Percentiles rank a stretch among this genome's conserved stretches.
Conservation (phyloP, 495 filamentous ascomycete genomes). For the Penicillium dipodomyicola region DNA sequence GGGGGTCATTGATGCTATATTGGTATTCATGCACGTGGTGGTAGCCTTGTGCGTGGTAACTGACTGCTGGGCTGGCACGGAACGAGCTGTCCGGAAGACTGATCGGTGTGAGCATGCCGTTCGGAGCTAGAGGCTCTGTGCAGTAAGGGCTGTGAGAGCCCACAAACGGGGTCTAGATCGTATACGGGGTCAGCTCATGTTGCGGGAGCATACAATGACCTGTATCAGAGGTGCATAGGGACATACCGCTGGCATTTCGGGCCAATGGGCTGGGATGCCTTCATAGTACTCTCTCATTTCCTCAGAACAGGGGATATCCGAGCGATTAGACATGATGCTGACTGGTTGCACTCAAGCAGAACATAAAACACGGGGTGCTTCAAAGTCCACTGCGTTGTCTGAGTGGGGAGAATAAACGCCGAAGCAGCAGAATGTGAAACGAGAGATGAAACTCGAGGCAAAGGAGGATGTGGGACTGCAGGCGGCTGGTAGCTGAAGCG, state of each 20-base stretch:
- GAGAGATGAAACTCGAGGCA: slow-evolving; percentile 4
- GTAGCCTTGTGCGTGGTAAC: slow-evolving; percentile 39
- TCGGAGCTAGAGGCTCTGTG: slow-evolving; percentile 30
- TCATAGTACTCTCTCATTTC: slow-evolving; percentile 36
- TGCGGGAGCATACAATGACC: not conserved
- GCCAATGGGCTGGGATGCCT: slow-evolving; percentile 31
- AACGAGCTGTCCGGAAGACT: slow-evolving; percentile 43
- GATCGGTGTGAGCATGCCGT: slow-evolving; percentile 39
- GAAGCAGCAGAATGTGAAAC: slow-evolving; percentile 8
- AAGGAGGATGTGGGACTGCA: slow-evolving; percentile 3
- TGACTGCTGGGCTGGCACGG: slow-evolving; percentile 38
- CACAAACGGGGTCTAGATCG: slow-evolving; percentile 30
- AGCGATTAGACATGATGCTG: slow-evolving; percentile 29
- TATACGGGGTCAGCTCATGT: slow-evolving; percentile 10
- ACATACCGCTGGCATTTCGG: slow-evolving; percentile 37
- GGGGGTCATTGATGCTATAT: slow-evolving; percentile 31
- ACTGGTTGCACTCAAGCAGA: slow-evolving; percentile 19
- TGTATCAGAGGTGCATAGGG: not conserved
- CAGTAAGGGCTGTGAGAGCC: slow-evolving; percentile 35
- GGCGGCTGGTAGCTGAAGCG: not conserved
- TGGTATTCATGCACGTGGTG: slow-evolving; percentile 30
- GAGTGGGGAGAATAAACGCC: slow-evolving; percentile 8
- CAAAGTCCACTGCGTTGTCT: slow-evolving; percentile 3
- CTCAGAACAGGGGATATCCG: slow-evolving; percentile 24
- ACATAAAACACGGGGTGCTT: slow-evolving; percentile 28